These are phyloP conservation scores for Strobilomyces dryophilus DNA, from an alignment of 768 basidiomycete species.

Conservation along the genomic window DNA sequence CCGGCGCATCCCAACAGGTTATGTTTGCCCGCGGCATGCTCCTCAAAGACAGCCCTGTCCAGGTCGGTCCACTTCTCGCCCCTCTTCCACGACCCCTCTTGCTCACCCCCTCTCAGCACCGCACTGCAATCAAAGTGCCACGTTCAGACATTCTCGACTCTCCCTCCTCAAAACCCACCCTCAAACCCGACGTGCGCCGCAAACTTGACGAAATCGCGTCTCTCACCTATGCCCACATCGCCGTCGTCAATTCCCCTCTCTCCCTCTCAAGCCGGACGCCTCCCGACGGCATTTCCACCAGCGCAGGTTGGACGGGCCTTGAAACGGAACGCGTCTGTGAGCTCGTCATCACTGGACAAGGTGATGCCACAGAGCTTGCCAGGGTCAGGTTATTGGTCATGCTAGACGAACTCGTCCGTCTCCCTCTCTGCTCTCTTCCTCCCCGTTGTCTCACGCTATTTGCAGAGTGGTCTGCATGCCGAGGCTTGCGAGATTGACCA, in stretches of 20 bases:
- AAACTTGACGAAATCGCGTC: constrained; percentile 93
- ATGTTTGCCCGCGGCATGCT: constrained; percentile 87
- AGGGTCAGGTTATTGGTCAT: constrained; percentile 88
- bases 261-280: constrained; percentile 71
- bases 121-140: constrained; percentile 82
- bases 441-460: background rate
- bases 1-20: constrained; percentile 89
- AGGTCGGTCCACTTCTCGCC: constrained; percentile 42
- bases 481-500: constrained; percentile 93
- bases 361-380: constrained; percentile 88
- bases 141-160: constrained; percentile 92
- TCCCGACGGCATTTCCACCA: constrained; percentile 72
- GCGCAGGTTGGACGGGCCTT: constrained; percentile 81
- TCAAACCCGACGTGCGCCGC: constrained; percentile 79
- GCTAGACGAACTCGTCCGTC: constrained; percentile 87
- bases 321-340: constrained; percentile 95
- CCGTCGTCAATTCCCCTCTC: constrained; percentile 84
- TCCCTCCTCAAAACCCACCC: constrained; percentile 67
- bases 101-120: constrained; percentile 50
- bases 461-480: constrained; percentile 83
- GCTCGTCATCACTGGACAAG: constrained; percentile 82
- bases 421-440: background rate
- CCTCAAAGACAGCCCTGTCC: constrained; percentile 83
- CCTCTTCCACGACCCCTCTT: constrained; percentile 5
- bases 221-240: constrained; percentile 89